Evolutionary conservation across 495 filamentous ascomycete species (phyloP).

Genomic region (Penicillium macrosclerotiorum): DNA sequence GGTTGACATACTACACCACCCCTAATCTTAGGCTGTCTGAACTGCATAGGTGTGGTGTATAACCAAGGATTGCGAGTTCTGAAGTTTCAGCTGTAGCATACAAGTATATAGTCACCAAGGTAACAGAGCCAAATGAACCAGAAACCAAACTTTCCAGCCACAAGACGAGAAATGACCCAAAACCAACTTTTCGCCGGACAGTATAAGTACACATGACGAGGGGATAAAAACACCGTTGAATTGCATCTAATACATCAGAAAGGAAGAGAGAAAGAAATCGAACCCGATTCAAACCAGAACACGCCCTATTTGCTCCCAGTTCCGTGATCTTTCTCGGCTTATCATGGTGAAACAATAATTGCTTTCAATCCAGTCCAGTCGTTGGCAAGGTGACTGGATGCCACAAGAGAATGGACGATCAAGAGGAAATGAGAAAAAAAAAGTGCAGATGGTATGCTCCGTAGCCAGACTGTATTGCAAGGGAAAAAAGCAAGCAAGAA

Average conservation of each 20-base stretch:
- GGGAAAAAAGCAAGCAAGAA: neutral
- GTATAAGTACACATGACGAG: constrained; percentile 4
- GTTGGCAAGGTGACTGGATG: neutral
- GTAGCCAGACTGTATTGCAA: constrained; percentile 6
- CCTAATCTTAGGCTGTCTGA: too few species aligned
- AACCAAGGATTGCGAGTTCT: too few species aligned
- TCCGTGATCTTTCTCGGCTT: neutral
- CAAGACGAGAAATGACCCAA: neutral
- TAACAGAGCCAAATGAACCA: too few species aligned
- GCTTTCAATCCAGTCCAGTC: neutral
- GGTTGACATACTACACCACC: too few species aligned
- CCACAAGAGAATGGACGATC: constrained; percentile 1
- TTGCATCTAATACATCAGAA: constrained; percentile 20
- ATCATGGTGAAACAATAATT: neutral
- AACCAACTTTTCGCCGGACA: neutral
- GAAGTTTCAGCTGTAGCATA: too few species aligned
- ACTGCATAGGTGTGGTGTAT: too few species aligned
- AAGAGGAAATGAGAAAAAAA: neutral
- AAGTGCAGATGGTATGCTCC: constrained; percentile 7
- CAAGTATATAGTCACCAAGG: too few species aligned
- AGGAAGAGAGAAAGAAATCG: constrained; percentile 4
- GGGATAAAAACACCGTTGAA: constrained; percentile 8
- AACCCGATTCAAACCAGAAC: constrained; percentile 2
- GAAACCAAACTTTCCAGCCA: too few species aligned
- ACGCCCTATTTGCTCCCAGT: neutral